Evolutionary conservation across 2,329 filamentous ascomycete genomes (phyloP), one percentile per base, ranked within the genome.

Genomic region (Emergomyces orientalis): DNA sequence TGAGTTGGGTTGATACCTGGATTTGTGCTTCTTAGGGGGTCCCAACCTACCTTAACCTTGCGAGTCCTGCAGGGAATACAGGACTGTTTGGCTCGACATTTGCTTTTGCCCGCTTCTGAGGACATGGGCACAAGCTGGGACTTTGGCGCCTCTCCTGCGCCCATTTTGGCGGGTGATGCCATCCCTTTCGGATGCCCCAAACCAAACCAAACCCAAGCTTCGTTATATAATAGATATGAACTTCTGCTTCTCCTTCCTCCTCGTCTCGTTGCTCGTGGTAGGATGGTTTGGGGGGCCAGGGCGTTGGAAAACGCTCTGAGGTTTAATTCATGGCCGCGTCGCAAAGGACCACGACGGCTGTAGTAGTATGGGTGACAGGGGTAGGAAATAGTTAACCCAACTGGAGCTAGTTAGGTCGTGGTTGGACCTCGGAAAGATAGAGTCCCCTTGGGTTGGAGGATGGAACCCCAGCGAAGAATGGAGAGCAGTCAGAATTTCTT

Each of bases 11-110:
- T 47, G 3, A 25, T 17, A 19, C 47, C 39, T 22, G 30, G 7
- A 30, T 2, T 19, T 56, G 17, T 8, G 19, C 32, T 39, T 7
- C 9, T 39, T 4, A 5, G n/a, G 19, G 13, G 13, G 9, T 14
- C 19, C 5, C 1, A 9, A 63, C 17, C 41, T 68, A 73, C 71
- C 69, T 73, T 73, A n/a, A 73, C 70, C 67, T 73, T 73, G 60
- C 71, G 70, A 65, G 69, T 72, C 59, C 71, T 69, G 62, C 71
- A 73, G 45, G 66, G 69, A 34, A 72, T 65, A 59, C 71, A 73
- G 17, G 71, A 72, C 57, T 71, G 69, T 32, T 70, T 71, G 63
- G 71, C 70, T 57, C 71, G 70, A 57, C 64, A 68, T 60, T 72
- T 72, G 56, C 34, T 39, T 30, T 52, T 64, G 9, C 43, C 45